These are phyloP conservation scores for Uronychia setigera DNA, from an alignment of 73 alveolate species.

Conservation along the genomic window DNA sequence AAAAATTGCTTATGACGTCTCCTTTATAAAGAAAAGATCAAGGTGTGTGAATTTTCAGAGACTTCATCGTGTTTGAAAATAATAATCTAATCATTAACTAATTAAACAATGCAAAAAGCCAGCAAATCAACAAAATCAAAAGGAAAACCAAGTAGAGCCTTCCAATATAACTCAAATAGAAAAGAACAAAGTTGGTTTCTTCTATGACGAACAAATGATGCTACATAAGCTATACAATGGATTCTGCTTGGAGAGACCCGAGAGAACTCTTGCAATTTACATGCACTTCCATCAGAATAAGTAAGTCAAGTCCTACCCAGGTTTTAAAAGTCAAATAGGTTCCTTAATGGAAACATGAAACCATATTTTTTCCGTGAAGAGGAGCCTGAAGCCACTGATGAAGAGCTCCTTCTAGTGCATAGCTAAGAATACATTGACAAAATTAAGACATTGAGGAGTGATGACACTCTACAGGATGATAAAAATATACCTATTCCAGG, in stretches of 20 bases:
- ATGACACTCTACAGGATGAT: neutral
- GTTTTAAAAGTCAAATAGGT: too few species aligned
- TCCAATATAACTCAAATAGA: too few species aligned
- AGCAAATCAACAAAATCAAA: too few species aligned
- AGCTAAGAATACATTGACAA: neutral
- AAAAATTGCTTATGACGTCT: too few species aligned
- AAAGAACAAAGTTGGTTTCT: conserved; percentile 10
- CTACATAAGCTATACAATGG: neutral
- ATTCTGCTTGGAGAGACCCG: conserved; percentile 2
- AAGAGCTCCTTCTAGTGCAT: neutral
- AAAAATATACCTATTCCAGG: neutral
- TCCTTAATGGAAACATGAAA: neutral
- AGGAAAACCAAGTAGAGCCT: too few species aligned
- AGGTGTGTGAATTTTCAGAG: too few species aligned
- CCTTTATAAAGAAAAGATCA: too few species aligned
- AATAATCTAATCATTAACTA: too few species aligned
- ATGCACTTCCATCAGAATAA: neutral
- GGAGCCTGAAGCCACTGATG: conserved; percentile 3
- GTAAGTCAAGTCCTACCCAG: neutral
- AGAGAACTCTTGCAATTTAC: neutral
- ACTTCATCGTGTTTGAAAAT: too few species aligned
- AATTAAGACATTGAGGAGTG: neutral
- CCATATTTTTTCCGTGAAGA: neutral
- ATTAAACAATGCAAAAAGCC: too few species aligned
- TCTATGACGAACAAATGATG: neutral